Percentiles rank a stretch among this genome's conserved stretches.
phyloP scores from a whole-genome alignment of 495 filamentous ascomycete genomes.

The Hyaloscypha bicolor region DNA sequence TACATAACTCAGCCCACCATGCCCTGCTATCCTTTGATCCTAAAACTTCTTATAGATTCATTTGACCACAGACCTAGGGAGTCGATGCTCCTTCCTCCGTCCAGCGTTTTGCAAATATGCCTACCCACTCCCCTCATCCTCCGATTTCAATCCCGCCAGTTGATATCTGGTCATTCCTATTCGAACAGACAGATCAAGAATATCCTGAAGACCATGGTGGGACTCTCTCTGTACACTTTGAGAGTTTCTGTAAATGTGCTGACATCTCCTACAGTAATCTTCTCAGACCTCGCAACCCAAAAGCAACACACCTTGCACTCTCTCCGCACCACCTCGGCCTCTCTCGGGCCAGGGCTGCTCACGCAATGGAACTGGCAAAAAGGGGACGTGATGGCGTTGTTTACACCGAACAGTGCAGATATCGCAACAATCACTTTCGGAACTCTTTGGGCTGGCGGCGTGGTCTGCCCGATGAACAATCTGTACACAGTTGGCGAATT shows the following conservation, averaged over 20 bases:
- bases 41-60: too few relatives aligned
- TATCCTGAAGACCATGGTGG: conserved; percentile 56
- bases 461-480: background rate
- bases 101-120: background rate
- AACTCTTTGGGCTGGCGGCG: background rate
- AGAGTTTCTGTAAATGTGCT: background rate
- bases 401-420: background rate
- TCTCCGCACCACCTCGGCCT: conserved; percentile 42
- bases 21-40: too few relatives aligned
- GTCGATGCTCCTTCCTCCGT: too few relatives aligned
- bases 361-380: background rate
- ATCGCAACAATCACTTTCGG: background rate
- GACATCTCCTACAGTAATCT: conserved; percentile 60
- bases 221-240: background rate
- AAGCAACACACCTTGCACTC: conserved; percentile 71
- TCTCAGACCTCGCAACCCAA: conserved; percentile 69
- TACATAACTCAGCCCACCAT: too few relatives aligned
- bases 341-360: background rate
- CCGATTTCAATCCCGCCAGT: conserved; percentile 59
- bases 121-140: conserved; percentile 41
- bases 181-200: conserved; percentile 61
- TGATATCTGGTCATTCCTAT: conserved; percentile 75
- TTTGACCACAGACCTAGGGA: too few relatives aligned
- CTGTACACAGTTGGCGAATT: background rate
- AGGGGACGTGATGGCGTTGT: background rate